Base-by-base conservation (phyloP, 2,329 filamentous ascomycete species). In the Thermoascus crustaceus region DNA sequence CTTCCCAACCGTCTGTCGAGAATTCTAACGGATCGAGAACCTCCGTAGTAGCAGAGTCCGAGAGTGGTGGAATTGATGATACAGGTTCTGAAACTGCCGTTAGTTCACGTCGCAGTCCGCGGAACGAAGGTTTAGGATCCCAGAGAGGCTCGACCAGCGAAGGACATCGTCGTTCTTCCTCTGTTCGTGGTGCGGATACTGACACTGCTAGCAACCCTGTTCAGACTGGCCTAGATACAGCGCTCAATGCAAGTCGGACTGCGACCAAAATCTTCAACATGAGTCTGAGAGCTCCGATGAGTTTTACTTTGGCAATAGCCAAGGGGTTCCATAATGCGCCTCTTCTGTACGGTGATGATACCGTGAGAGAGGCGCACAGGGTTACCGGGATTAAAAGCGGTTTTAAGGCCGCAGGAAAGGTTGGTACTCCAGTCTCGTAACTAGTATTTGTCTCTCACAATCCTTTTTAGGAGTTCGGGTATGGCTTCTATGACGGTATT, bases 321-420 rank as follows among this genome's bases (percentile, higher is more conserved):
- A 83, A 82, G 57, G 88, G 88, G 0, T 93, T 94, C 55, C 82
- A 89, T 53, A 94, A 94, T 49, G 81, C 84, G 4, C 87, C 88
- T 0, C 80, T 76, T 46, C 66, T 94, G 1, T 94, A 94, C 53
- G 83, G 87, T 26, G 87, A 94, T 49, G 78, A 85, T 1, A 88
- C 80, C 1, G 78, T 94, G 1, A 73, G 85, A 6, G 80, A 82
- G n/a, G 67, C 75, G 1, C 82, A 86, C 39, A 85, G 85, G 47
- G 83, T 94, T 4, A 87, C 83, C 0, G 82, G 80, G 34, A 66
- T 94, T 32, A 72, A 76, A 34, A 85, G 80, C 43, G 88, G 88
- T 0, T 60, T 94, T 17, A 79, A 72, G 42, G 79, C 86, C 29
- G 88, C 87, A 3, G 76, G 82, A 2, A 86, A 82, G 56, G 74